Percentiles rank a stretch among this genome's conserved stretches.
Evolutionary conservation across 2,329 filamentous ascomycete genomes (phyloP).

Genomic region (Acarospora socialis): DNA sequence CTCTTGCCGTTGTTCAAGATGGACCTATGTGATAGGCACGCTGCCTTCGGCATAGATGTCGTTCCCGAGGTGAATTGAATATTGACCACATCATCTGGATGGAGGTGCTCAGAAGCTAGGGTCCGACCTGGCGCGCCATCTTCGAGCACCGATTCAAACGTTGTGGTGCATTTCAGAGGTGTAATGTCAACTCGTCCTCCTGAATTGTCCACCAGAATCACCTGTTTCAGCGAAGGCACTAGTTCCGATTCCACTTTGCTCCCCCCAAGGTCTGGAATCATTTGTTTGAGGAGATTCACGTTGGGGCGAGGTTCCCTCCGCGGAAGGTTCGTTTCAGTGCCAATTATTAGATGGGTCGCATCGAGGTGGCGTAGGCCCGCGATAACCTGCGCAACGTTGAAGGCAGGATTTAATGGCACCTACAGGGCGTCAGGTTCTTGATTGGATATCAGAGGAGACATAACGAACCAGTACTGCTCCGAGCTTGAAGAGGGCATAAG

Average conservation of each 20-base stretch:
- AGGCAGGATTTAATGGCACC: conserved; percentile 84
- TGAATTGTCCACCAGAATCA: conserved; percentile 73
- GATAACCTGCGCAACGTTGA: conserved; percentile 64
- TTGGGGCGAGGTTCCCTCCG: conserved; percentile 48
- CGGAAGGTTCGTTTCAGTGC: conserved; percentile 74
- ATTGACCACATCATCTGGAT: conserved; percentile 65
- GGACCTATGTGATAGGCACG: conserved; percentile 69
- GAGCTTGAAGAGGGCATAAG: conserved; percentile 84
- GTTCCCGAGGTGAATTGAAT: conserved; percentile 98
- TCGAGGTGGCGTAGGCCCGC: conserved; percentile 64
- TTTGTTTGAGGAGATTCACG: conserved; percentile 39
- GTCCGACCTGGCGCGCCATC: conserved; percentile 26
- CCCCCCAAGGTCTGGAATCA: conserved; percentile 35
- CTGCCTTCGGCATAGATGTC: conserved; percentile 79
- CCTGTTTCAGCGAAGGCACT: conserved; percentile 53
- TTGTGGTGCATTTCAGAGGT: conserved; percentile 28
- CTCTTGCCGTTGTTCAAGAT: conserved; percentile 85
- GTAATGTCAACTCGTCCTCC: conserved; percentile 35
- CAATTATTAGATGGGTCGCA: conserved; percentile 62
- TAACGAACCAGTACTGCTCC: conserved; percentile 63
- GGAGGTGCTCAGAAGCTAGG: conserved; percentile 31
- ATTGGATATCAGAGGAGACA: not conserved
- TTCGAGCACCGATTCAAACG: conserved; percentile 28
- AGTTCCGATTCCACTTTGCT: conserved; percentile 36
- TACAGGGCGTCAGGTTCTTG: conserved; percentile 16